phyloP scores from a whole-genome alignment of 208 protist genomes.

The Porcisia hertigi region DNA sequence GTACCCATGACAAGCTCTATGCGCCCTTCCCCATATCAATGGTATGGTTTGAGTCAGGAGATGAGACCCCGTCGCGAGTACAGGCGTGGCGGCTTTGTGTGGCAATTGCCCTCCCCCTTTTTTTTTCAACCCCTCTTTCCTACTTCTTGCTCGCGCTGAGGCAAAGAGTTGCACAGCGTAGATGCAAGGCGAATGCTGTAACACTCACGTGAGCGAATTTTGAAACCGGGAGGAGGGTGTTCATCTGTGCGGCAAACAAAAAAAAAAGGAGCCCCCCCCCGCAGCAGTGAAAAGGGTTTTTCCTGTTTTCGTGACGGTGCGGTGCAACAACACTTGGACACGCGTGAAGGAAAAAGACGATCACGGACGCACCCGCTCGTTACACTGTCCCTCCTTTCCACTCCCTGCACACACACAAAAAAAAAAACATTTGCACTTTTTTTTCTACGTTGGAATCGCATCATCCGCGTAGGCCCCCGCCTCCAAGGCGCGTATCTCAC shows the following conservation, averaged over 20 bases:
- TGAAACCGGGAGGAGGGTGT: too few relatives aligned
- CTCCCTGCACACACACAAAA: background rate
- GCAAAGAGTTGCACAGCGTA: background rate
- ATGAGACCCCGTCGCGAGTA: background rate
- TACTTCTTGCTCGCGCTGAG: background rate
- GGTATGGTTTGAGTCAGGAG: background rate
- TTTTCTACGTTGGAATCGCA: background rate
- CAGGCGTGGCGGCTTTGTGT: background rate
- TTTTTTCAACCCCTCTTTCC: background rate
- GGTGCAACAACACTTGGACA: background rate
- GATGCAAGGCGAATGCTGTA: background rate
- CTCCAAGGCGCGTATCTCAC: slow-evolving; percentile 35
- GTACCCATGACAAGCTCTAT: background rate
- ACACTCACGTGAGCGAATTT: background rate
- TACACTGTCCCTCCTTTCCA: too few relatives aligned
- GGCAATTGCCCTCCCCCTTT: too few relatives aligned
- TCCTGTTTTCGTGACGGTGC: too few relatives aligned
- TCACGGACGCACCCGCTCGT: background rate
- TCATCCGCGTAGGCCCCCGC: background rate
- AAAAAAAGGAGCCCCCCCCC: background rate
- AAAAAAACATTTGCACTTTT: too few relatives aligned
- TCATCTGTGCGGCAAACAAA: background rate
- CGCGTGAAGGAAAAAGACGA: background rate
- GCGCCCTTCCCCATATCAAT: background rate
- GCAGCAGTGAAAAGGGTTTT: too few relatives aligned